Evolutionary conservation across 441 rosid genomes (phyloP), one percentile per base, ranked within the genome.

Genomic region (Corymbia citriodora): DNA sequence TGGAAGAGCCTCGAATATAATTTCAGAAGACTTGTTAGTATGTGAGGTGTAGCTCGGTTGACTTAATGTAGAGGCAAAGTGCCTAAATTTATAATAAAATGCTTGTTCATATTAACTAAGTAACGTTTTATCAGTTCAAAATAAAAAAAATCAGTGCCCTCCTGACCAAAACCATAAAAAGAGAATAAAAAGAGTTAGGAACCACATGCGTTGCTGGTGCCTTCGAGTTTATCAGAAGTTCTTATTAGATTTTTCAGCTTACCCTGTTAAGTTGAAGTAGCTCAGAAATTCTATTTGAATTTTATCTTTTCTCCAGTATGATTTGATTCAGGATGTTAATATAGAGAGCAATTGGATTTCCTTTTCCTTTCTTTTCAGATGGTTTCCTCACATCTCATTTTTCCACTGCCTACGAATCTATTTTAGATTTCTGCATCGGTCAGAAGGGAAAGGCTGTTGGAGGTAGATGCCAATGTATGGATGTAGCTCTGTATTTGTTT

Each of bases 401-500:
- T 87, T 72, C 63, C 57, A 27, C 29, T 85, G 21, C 49, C 53
- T 21, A 87, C 29, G 40, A n/a, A 54, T 53, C 31, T 53, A 40
- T 79, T n/a, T 54, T 70, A 54, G 61, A 36, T 55, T 48, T 72
- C 55, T 87, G 45, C 82, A 36, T 83, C 16, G 59, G 25, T 83
- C 13, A 36, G 50, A 89, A 27, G 55, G 88, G 88, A 11, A 72
- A 88, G 90, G 59, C 91, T 90, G 90, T 95, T 93, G 94, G 89
- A 89, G 55, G 86, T 89, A 90, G 93, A 93, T 90, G 93, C 96
- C 94, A 94, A 98, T 96, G 98, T 95, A 96, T 96, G 99, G 95
- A 95, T 94, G 95, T 92, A 94, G 96, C 90, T 93, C 95, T 89
- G 95, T 93, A 92, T 92, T 94, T 92, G 94, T 92, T 94, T 92